phyloP scores from a whole-genome alignment of 805 yeast genomes.

The Wickerhamiella dianesei region DNA sequence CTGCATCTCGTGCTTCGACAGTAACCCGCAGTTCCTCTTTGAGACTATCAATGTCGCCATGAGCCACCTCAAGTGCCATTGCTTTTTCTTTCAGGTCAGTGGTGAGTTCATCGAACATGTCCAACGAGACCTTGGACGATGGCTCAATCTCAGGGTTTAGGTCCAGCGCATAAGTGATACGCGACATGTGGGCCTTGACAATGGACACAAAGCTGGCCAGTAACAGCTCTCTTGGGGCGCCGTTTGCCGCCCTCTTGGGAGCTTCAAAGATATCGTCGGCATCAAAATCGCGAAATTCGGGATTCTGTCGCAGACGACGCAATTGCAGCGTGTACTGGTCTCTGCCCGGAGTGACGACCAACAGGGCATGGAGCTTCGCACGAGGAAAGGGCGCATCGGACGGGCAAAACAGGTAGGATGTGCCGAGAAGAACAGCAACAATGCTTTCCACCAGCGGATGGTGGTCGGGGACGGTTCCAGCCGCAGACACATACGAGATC shows the following conservation, averaged over 20 bases:
- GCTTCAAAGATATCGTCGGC: slow-evolving; percentile 32
- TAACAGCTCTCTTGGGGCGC: slow-evolving; percentile 74
- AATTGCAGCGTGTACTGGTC: slow-evolving; percentile 66
- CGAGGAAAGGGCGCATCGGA: slow-evolving; percentile 44
- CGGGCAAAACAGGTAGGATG: slow-evolving; percentile 63
- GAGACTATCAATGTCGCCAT: slow-evolving; percentile 14
- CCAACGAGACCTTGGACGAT: slow-evolving; percentile 48
- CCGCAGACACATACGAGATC: slow-evolving; percentile 47
- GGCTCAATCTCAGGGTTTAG: slow-evolving; percentile 70
- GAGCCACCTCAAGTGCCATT: slow-evolving; percentile 23
- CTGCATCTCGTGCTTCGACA: slow-evolving; percentile 14
- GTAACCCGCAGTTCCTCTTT: slow-evolving; percentile 21
- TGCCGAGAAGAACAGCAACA: slow-evolving; percentile 57
- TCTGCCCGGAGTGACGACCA: slow-evolving; percentile 62
- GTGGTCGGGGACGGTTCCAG: slow-evolving; percentile 27
- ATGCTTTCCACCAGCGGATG: slow-evolving; percentile 58
- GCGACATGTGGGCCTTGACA: slow-evolving; percentile 51
- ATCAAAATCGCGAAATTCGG: slow-evolving; percentile 38
- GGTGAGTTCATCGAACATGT: slow-evolving; percentile 32
- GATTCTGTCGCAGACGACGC: slow-evolving; percentile 52
- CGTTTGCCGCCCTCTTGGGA: slow-evolving; percentile 56
- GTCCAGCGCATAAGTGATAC: slow-evolving; percentile 58
- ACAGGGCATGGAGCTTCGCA: slow-evolving; percentile 41
- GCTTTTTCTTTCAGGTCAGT: slow-evolving; percentile 7
- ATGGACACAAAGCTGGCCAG: slow-evolving; percentile 48